Percentiles rank a stretch among this genome's conserved stretches.
These are phyloP conservation scores for barley (Hordeum vulgare) DNA, from an alignment of 176 grass and related monocot genomes.

Conservation along the genomic window DNA sequence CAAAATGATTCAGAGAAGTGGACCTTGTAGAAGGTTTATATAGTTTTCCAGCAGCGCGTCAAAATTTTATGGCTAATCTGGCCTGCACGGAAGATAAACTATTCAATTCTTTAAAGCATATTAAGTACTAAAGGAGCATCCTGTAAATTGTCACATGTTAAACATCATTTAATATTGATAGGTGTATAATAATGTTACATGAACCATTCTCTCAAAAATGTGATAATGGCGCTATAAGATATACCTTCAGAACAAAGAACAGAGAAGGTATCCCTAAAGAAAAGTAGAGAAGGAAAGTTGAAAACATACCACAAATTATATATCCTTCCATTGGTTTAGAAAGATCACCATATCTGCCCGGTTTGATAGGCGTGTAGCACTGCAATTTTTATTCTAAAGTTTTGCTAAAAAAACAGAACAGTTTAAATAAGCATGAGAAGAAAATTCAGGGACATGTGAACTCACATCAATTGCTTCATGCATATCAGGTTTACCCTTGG, in stretches of 20 bases:
- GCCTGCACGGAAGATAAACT: constrained; percentile 40
- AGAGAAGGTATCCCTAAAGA: neutral
- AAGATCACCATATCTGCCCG: constrained; percentile 59
- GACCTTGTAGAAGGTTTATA: constrained; percentile 56
- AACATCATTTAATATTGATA: no score
- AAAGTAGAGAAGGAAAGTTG: no score
- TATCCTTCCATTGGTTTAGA: no score
- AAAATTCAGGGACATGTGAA: constrained; percentile 6
- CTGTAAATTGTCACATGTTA: no score
- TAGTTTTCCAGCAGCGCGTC: constrained; percentile 62
- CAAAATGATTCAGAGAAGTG: neutral
- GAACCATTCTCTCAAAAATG: no score
- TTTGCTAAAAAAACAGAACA: constrained; percentile 6
- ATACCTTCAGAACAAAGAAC: neutral
- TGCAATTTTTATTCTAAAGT: constrained; percentile 20
- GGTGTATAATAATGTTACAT: neutral
- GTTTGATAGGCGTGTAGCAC: constrained; percentile 66
- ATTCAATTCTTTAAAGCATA: neutral
- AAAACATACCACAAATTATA: no score
- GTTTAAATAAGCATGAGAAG: neutral
- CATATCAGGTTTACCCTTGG: constrained; percentile 91
- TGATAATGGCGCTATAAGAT: neutral
- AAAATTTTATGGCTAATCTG: constrained; percentile 77
- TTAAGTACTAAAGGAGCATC: neutral
- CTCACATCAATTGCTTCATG: constrained; percentile 98